A percentile compares a stretch with the other conserved stretches of the same genome.
Conservation (phyloP, 441 rosid genomes). For the Erodium texanum region DNA sequence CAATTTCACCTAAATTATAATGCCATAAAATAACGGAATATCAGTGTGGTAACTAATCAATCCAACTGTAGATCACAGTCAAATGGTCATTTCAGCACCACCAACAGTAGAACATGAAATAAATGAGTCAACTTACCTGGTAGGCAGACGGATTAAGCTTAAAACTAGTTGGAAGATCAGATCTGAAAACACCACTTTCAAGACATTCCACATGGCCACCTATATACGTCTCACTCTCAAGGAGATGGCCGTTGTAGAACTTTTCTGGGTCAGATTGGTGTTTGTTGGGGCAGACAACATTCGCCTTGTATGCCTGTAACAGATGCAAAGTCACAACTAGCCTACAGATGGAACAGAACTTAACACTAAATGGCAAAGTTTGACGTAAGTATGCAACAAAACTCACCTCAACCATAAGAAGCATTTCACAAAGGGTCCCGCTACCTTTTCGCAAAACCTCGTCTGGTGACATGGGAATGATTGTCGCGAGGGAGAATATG, state of each 20-base stretch:
- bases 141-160: constrained; percentile 79
- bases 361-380: constrained; percentile 16
- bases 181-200: constrained; percentile 99
- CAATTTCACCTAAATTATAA: neutral
- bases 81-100: constrained; percentile 5
- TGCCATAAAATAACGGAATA: neutral
- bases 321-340: constrained; percentile 22
- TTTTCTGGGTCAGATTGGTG: constrained; percentile 87
- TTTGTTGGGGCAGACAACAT: constrained; percentile 97
- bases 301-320: constrained; percentile 83
- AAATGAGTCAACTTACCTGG: constrained; percentile 43
- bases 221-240: constrained; percentile 95
- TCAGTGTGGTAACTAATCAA: neutral
- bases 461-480: constrained; percentile 97
- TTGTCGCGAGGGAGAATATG: constrained; percentile 94
- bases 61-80: neutral
- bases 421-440: constrained; percentile 99
- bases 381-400: constrained; percentile 18
- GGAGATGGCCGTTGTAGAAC: constrained; percentile 73
- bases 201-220: constrained; percentile 99
- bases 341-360: constrained; percentile 16
- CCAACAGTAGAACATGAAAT: constrained; percentile 13
- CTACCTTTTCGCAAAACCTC: constrained; percentile 99
- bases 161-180: constrained; percentile 89
- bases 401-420: constrained; percentile 91